A percentile compares a stretch with the other conserved stretches of the same genome.
Evolutionary conservation across 768 basidiomycete species (phyloP).

Genomic region (Tylopilus rubrobrunneus): DNA sequence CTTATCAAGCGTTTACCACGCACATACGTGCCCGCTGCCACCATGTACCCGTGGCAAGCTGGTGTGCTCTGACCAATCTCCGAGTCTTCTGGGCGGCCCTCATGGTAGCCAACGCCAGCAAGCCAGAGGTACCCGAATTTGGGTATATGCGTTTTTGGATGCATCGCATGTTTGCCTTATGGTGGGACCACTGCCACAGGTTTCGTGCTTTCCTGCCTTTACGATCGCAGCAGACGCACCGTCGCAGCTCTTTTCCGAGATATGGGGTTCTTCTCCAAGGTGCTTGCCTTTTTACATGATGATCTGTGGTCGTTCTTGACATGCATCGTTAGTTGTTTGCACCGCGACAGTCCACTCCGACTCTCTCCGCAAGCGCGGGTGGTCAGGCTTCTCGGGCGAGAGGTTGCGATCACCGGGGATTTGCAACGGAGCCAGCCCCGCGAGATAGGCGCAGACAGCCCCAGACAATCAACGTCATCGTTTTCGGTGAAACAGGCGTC

Average conservation of each 20-base stretch:
- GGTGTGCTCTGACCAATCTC: neutral
- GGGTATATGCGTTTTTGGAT: neutral
- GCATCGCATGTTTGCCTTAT: neutral
- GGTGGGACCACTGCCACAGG: neutral
- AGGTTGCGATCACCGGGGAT: neutral
- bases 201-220: neutral
- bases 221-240: neutral
- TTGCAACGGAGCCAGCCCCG: neutral
- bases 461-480: neutral
- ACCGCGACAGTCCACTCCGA: too few species aligned
- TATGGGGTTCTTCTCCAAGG: neutral
- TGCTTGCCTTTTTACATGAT: too few species aligned
- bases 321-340: too few species aligned
- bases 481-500: conserved; percentile 1
- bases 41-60: neutral
- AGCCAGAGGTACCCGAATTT: neutral
- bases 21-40: too few species aligned
- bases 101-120: neutral
- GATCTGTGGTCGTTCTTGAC: too few species aligned
- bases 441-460: neutral
- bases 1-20: too few species aligned
- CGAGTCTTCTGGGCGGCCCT: neutral
- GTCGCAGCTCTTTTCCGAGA: neutral
- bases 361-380: too few species aligned
- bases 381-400: neutral